Conservation (phyloP, 306 rosid species). For the Dryas drummondii region DNA sequence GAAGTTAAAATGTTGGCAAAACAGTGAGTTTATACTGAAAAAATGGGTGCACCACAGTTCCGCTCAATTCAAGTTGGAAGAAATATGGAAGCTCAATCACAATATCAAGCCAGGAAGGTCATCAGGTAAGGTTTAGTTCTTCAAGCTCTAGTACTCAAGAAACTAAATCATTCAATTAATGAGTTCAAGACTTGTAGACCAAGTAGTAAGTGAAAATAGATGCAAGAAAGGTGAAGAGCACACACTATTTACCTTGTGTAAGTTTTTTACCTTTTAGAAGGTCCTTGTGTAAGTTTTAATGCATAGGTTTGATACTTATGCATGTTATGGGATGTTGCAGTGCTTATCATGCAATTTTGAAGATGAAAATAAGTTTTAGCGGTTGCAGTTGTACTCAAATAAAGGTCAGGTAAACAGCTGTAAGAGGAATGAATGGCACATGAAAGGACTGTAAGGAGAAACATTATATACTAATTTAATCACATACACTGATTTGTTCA, state of each 20-base stretch:
- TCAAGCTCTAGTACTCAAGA: not conserved
- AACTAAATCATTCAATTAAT: not conserved
- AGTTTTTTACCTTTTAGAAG: not conserved
- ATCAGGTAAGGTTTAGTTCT: not conserved
- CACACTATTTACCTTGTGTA: not conserved
- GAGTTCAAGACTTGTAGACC: not conserved
- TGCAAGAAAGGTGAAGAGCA: not conserved
- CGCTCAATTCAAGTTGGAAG: not conserved
- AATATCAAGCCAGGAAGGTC: not conserved
- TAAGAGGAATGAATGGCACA: no score
- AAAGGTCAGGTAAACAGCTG: not conserved
- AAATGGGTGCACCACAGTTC: not conserved
- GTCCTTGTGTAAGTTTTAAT: not conserved
- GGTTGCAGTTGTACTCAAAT: not conserved
- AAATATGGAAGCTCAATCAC: not conserved
- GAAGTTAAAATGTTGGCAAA: not conserved
- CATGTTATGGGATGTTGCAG: not conserved
- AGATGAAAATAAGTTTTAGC: not conserved
- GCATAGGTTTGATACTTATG: not conserved
- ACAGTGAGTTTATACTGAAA: not conserved
- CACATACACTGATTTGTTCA: not conserved
- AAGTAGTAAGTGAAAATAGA: not conserved
- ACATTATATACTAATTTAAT: no score
- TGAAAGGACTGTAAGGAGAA: not conserved
- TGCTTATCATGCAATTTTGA: not conserved